These are phyloP conservation scores for Styphnolobium japonicum DNA, from an alignment of 306 rosid genomes.

Conservation along the genomic window DNA sequence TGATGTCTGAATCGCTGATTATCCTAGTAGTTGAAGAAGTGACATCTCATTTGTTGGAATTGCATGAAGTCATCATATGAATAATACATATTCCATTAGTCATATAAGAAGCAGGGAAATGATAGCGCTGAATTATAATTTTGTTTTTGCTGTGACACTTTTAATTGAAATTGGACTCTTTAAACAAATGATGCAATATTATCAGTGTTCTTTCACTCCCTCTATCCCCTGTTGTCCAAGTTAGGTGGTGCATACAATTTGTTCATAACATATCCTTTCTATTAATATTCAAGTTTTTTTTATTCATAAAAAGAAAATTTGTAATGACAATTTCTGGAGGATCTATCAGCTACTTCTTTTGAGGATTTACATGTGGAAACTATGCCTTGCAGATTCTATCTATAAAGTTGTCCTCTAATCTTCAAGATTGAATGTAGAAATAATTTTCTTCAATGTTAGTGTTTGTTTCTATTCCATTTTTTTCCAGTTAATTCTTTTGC, in stretches of 20 bases:
- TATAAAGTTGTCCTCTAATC: not conserved
- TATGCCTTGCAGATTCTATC: not conserved
- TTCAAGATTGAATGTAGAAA: not conserved
- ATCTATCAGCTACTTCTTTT: too few relatives aligned
- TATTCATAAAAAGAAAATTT: not conserved
- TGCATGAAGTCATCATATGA: not conserved
- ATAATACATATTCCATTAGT: not conserved
- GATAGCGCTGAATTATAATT: not conserved
- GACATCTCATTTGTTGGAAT: not conserved
- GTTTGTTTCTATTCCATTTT: not conserved
- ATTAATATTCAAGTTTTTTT: not conserved
- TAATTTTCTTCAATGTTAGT: not conserved
- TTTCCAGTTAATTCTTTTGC: not conserved
- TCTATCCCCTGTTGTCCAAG: not conserved
- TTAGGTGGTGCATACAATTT: not conserved
- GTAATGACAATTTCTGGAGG: not conserved
- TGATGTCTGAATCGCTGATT: not conserved
- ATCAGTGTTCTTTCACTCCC: not conserved
- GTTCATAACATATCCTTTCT: not conserved
- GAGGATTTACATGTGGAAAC: not conserved
- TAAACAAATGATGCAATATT: not conserved
- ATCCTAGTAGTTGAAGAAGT: constrained; percentile 11
- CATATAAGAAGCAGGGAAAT: not conserved
- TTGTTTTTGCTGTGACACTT: not conserved
- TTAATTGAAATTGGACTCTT: not conserved